These are phyloP conservation scores for Crucihimalaya himalaica DNA, from an alignment of 345 rosid genomes.

Conservation along the genomic window DNA sequence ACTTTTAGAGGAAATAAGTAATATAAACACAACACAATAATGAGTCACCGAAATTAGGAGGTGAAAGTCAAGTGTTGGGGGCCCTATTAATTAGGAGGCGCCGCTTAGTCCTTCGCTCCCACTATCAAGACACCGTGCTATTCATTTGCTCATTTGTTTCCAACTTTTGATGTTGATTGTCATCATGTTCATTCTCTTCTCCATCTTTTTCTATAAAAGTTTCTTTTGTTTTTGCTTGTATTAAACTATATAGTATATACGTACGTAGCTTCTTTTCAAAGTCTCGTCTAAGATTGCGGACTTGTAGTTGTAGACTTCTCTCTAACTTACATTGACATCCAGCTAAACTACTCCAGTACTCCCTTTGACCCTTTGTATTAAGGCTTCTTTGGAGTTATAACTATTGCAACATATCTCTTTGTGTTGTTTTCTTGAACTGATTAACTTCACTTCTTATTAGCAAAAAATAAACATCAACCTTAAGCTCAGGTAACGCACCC, in stretches of 20 bases:
- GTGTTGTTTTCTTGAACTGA: too few species aligned
- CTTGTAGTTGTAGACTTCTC: neutral
- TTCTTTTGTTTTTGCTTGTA: conserved; percentile 28
- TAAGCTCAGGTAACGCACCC: too few species aligned
- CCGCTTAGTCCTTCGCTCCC: conserved; percentile 34
- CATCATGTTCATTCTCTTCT: conserved; percentile 30
- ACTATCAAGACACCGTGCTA: conserved; percentile 36
- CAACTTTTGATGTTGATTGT: conserved; percentile 33
- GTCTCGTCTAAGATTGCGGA: conserved; percentile 11
- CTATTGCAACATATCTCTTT: neutral
- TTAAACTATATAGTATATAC: neutral
- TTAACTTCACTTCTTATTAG: too few species aligned
- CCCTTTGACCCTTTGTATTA: conserved; percentile 19
- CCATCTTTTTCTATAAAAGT: conserved; percentile 25
- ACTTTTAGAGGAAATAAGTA: conserved; percentile 8
- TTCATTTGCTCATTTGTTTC: conserved; percentile 36
- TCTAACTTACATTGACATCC: neutral
- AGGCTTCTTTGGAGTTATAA: too few species aligned
- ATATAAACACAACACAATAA: conserved; percentile 16
- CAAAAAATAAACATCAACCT: too few species aligned
- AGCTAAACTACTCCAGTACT: conserved; percentile 3
- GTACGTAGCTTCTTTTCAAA: conserved; percentile 21
- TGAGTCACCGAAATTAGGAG: conserved; percentile 21
- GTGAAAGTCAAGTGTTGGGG: conserved; percentile 39
- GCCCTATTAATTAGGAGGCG: conserved; percentile 27